phyloP scores from a whole-genome alignment of 169 alveolate genomes.

The Eimeria brunetti region DNA sequence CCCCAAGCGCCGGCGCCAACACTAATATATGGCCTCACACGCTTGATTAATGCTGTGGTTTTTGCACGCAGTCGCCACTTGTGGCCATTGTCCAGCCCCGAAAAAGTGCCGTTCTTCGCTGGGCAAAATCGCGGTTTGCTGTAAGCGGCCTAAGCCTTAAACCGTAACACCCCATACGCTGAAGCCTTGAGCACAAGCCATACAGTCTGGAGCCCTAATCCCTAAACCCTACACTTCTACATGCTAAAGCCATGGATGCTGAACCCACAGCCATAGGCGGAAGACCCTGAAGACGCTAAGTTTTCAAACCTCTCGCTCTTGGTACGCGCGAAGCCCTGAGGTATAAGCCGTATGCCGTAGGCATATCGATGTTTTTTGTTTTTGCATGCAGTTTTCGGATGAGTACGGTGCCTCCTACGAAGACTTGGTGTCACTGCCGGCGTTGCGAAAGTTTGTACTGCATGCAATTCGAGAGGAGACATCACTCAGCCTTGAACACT shows the following conservation, averaged over 20 bases:
- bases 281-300: too few relatives aligned
- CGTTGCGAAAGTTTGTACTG: slow-evolving; percentile 48
- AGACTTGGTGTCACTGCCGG: slow-evolving; percentile 54
- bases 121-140: slow-evolving; percentile 65
- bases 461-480: slow-evolving; percentile 46
- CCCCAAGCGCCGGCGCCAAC: background rate
- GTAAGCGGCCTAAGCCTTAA: background rate
- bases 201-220: background rate
- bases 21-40: background rate
- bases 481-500: slow-evolving; percentile 19
- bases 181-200: background rate
- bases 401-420: slow-evolving; percentile 61
- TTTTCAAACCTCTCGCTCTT: too few relatives aligned
- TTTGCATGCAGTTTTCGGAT: slow-evolving; percentile 27
- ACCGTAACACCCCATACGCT: background rate
- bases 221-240: background rate
- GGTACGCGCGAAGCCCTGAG: background rate
- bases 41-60: background rate
- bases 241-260: background rate
- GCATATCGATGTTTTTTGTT: background rate
- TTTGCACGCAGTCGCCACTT: slow-evolving; percentile 45
- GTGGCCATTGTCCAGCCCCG: slow-evolving; percentile 64
- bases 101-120: slow-evolving; percentile 40
- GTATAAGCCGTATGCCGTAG: background rate
- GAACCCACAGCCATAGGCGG: too few relatives aligned